Percentiles rank a stretch among this genome's conserved stretches.
Conservation (phyloP, 176 grass and related monocot species). For the Phoenix dactylifera region DNA sequence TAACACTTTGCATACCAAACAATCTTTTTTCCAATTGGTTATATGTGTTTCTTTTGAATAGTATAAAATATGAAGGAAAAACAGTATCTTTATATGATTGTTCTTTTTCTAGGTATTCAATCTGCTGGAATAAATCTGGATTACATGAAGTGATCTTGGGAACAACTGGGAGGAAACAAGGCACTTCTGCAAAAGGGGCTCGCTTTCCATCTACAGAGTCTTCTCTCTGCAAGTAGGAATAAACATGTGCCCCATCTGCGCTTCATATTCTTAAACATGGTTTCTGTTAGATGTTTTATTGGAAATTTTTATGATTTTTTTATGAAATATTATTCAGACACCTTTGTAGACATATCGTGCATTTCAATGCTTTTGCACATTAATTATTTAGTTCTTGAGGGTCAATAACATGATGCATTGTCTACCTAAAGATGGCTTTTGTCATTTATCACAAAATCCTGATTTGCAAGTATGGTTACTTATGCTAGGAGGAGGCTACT, state of each 20-base stretch:
- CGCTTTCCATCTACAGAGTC: conserved; percentile 55
- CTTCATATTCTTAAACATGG: conserved; percentile 12
- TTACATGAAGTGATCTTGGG: conserved; percentile 75
- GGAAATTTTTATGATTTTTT: not conserved
- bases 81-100: not conserved
- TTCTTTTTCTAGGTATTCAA: conserved; percentile 53
- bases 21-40: not conserved
- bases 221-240: conserved; percentile 81
- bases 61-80: not conserved
- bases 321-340: no score
- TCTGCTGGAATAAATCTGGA: conserved; percentile 80
- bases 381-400: no score
- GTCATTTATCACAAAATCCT: conserved; percentile 1
- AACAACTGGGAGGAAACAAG: conserved; percentile 94
- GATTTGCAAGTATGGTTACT: not conserved
- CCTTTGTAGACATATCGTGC: no score
- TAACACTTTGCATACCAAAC: conserved; percentile 4
- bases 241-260: not conserved
- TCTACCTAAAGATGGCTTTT: no score
- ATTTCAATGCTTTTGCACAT: no score
- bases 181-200: conserved; percentile 59
- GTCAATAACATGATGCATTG: no score
- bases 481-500: conserved; percentile 57
- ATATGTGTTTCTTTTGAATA: not conserved
- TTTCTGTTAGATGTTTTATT: not conserved